A percentile compares a stretch with the other conserved stretches of the same genome.
Evolutionary conservation across 2,329 filamentous ascomycete genomes (phyloP).

Genomic region (Cladosporium sp.): DNA sequence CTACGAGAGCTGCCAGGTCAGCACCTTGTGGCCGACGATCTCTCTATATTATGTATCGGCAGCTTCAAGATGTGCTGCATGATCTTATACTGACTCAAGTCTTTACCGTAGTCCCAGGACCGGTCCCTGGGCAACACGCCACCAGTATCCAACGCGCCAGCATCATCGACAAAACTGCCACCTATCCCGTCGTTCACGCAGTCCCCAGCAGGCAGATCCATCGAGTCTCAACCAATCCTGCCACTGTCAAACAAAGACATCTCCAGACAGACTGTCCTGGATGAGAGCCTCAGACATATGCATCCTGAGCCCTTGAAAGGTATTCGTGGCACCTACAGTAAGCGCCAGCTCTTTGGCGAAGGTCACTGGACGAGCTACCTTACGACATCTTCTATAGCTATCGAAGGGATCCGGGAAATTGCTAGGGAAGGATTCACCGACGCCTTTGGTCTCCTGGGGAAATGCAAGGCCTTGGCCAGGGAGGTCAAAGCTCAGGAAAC

Average conservation of each 20-base stretch:
- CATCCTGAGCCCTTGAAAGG: conserved; percentile 5
- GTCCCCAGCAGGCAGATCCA: background rate
- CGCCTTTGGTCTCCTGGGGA: conserved; percentile 9
- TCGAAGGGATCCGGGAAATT: conserved; percentile 13
- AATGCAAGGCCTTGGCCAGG: conserved; percentile 16
- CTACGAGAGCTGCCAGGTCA: background rate
- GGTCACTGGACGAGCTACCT: conserved; percentile 16
- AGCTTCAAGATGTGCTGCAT: background rate
- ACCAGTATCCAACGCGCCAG: background rate
- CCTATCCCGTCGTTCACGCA: conserved; percentile 13
- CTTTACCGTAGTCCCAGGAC: background rate
- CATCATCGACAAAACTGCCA: background rate
- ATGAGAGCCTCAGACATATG: background rate
- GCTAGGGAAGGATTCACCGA: conserved; percentile 10
- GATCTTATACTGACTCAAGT: background rate
- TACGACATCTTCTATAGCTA: conserved; percentile 8
- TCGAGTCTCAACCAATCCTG: background rate
- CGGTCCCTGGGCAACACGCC: background rate
- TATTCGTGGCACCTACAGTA: conserved; percentile 7
- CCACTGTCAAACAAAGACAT: background rate
- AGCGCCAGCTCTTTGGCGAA: conserved; percentile 11
- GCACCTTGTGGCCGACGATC: background rate
- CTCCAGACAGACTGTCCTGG: background rate
- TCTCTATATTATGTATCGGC: background rate
- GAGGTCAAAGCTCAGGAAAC: conserved; percentile 11